Evolutionary conservation across 768 basidiomycete species (phyloP).

Genomic region (Exidia glandulosa): DNA sequence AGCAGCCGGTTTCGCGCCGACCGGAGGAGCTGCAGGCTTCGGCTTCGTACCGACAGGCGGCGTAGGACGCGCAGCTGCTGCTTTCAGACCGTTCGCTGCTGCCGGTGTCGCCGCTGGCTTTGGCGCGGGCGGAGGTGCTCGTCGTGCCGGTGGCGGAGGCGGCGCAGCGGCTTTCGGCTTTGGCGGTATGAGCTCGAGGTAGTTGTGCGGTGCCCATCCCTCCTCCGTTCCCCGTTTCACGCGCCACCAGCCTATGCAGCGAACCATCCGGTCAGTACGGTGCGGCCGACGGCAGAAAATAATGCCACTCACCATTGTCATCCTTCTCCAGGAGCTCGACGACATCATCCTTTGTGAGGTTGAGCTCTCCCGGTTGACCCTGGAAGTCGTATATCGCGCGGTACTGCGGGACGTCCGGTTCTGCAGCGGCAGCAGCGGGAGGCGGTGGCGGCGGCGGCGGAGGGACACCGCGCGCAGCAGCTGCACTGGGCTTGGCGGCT

Average conservation of each 20-base stretch:
- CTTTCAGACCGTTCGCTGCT: constrained; percentile 14
- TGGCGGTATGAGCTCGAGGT: constrained; percentile 70
- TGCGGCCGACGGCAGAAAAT: background rate
- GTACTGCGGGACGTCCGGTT: constrained; percentile 65
- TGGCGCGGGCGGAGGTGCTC: constrained; percentile 36
- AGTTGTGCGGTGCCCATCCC: constrained; percentile 94
- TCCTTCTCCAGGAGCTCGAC: constrained; percentile 89
- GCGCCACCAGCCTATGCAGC: constrained; percentile 76
- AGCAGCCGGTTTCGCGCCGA: constrained; percentile 55
- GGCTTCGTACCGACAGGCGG: constrained; percentile 38
- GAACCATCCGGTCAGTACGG: background rate
- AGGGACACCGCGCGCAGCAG: constrained; percentile 25
- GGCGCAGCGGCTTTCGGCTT: constrained; percentile 53
- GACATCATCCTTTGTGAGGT: constrained; percentile 78
- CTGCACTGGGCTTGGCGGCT: constrained; percentile 16
- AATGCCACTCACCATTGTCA: constrained; percentile 47
- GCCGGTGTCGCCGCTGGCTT: constrained; percentile 28
- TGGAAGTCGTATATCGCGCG: constrained; percentile 87
- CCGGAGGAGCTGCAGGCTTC: constrained; percentile 45
- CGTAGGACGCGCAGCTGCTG: constrained; percentile 36
- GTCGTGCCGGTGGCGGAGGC: constrained; percentile 51
- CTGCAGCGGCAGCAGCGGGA: constrained; percentile 38
- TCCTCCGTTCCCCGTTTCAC: constrained; percentile 73
- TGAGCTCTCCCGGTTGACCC: constrained; percentile 88
- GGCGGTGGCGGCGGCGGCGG: constrained; percentile 40